These are phyloP conservation scores for Aspergillus calidoustus DNA, from an alignment of 2,329 filamentous ascomycete genomes.

Conservation along the genomic window DNA sequence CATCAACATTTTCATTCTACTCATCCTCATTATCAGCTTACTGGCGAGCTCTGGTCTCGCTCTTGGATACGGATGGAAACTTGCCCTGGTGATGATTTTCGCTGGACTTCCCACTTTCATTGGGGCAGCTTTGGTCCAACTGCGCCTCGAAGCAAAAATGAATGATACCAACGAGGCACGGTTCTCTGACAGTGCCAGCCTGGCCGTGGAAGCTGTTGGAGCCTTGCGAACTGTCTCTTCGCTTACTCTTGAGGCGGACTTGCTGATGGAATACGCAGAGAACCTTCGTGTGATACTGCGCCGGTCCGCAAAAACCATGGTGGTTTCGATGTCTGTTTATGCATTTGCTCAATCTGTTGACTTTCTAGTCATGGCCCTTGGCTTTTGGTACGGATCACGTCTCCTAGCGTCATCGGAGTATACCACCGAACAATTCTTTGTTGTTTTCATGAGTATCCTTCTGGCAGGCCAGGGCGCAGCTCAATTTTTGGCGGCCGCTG, in stretches of 20 bases:
- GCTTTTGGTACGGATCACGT: slow-evolving; percentile 36
- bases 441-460: slow-evolving; percentile 50
- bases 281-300: slow-evolving; percentile 28
- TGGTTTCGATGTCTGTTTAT: slow-evolving; percentile 33
- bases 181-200: slow-evolving; percentile 50
- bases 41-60: slow-evolving; percentile 53
- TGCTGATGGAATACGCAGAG: slow-evolving; percentile 36
- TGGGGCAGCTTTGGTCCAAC: slow-evolving; percentile 52
- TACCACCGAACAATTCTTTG: slow-evolving; percentile 42
- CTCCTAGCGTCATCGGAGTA: slow-evolving; percentile 39
- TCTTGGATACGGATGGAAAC: slow-evolving; percentile 55
- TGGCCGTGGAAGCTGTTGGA: slow-evolving; percentile 52
- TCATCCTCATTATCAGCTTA: slow-evolving; percentile 53
- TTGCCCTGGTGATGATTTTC: slow-evolving; percentile 54
- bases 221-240: slow-evolving; percentile 55
- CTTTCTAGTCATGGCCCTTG: slow-evolving; percentile 33
- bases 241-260: slow-evolving; percentile 49
- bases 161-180: slow-evolving; percentile 25
- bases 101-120: slow-evolving; percentile 54
- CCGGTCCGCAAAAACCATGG: slow-evolving; percentile 25
- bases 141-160: slow-evolving; percentile 49
- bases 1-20: slow-evolving; percentile 54
- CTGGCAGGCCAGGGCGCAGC: slow-evolving; percentile 39
- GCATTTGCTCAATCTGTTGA: slow-evolving; percentile 35
- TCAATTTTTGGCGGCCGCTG: slow-evolving; percentile 25